Conservation (phyloP, 2,329 filamentous ascomycete genomes). For the Penicillium rolfsii region DNA sequence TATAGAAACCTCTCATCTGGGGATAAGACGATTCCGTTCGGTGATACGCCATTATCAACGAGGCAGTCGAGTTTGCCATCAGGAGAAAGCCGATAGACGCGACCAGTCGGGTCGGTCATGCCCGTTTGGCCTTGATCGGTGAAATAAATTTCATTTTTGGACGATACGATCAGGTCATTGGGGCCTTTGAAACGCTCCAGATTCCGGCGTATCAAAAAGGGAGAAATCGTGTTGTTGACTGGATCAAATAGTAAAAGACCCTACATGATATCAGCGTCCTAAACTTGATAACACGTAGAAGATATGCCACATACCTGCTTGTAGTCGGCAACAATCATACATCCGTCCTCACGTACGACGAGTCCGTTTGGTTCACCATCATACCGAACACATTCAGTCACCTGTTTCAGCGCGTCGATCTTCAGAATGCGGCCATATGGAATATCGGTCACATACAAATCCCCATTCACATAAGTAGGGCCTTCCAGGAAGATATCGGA, state of each 20-base stretch:
- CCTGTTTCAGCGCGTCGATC: conserved; percentile 35
- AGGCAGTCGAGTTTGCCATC: conserved; percentile 46
- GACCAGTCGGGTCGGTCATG: conserved; percentile 48
- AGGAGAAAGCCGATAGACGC: conserved; percentile 43
- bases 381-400: conserved; percentile 39
- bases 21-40: conserved; percentile 46
- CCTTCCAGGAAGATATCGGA: conserved; percentile 49
- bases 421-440: conserved; percentile 47
- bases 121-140: conserved; percentile 53
- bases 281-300: background rate
- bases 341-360: conserved; percentile 38
- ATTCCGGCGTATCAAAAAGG: conserved; percentile 39
- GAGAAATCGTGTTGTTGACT: conserved; percentile 29
- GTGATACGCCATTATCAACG: conserved; percentile 45
- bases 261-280: conserved; percentile 24
- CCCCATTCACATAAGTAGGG: conserved; percentile 39
- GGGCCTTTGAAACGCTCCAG: conserved; percentile 51
- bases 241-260: conserved; percentile 46
- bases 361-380: conserved; percentile 51
- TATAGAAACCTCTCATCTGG: conserved; percentile 47
- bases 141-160: conserved; percentile 46
- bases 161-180: conserved; percentile 49
- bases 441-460: conserved; percentile 46
- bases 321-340: conserved; percentile 47
- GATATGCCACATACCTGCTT: conserved; percentile 40